phyloP scores from a whole-genome alignment of 441 rosid genomes.

The Erodium texanum region DNA sequence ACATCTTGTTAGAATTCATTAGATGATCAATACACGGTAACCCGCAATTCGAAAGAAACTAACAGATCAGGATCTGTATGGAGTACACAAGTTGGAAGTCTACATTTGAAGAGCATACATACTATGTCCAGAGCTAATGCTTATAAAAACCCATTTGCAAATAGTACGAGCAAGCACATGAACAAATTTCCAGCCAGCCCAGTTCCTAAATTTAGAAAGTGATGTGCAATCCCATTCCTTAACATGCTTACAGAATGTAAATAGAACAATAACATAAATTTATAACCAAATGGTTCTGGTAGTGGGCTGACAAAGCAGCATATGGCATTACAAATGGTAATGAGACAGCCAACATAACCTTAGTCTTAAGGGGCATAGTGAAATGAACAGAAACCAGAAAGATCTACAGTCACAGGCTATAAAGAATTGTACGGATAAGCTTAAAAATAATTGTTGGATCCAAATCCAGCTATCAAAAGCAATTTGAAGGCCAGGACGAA shows the following conservation, averaged over 20 bases:
- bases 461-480: constrained; percentile 3
- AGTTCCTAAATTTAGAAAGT: background rate
- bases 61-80: background rate
- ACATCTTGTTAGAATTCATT: background rate
- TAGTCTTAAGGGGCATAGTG: background rate
- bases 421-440: background rate
- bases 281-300: background rate
- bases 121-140: background rate
- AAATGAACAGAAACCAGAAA: background rate
- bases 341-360: background rate
- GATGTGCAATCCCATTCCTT: background rate
- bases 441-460: background rate
- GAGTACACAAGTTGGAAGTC: background rate
- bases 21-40: background rate
- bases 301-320: background rate
- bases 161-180: background rate
- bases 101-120: background rate
- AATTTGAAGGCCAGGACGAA: background rate
- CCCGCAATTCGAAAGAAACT: background rate
- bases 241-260: background rate
- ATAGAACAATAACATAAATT: background rate
- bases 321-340: background rate
- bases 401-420: background rate
- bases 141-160: background rate
- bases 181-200: background rate